A percentile compares a stretch with the other conserved stretches of the same genome.
These are phyloP conservation scores for Podila horticola DNA, from an alignment of 192 early-diverging fungal genomes.

Conservation along the genomic window DNA sequence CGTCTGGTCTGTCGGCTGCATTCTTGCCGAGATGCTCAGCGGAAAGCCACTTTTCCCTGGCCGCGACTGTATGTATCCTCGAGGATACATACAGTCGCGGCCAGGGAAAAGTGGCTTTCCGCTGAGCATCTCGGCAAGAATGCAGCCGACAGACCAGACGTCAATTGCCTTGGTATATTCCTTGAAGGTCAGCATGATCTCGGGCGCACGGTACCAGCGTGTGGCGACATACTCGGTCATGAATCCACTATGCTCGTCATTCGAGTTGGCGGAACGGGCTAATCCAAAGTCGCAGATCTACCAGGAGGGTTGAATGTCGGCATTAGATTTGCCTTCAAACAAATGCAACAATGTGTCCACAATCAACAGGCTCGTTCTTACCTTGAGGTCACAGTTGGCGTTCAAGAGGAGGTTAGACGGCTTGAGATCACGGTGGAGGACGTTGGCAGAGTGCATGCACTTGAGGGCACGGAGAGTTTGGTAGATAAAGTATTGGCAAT, in stretches of 20 bases:
- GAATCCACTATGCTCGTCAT: constrained; percentile 84
- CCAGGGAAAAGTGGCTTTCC: constrained; percentile 86
- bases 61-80: constrained; percentile 66
- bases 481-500: constrained; percentile 99
- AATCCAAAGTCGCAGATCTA: constrained; percentile 99
- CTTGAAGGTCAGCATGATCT: constrained; percentile 97
- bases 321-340: no score
- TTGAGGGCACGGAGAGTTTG: constrained; percentile 97
- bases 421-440: constrained; percentile 98
- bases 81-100: constrained; percentile 66
- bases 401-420: constrained; percentile 91
- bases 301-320: background rate
- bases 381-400: constrained; percentile 91
- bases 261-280: constrained; percentile 89
- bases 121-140: constrained; percentile 85
- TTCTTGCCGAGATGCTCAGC: constrained; percentile 85
- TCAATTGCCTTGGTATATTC: constrained; percentile 99
- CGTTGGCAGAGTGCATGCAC: constrained; percentile 98
- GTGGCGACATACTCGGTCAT: constrained; percentile 98
- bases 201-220: constrained; percentile 94
- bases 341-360: background rate
- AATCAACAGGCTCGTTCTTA: constrained; percentile 19
- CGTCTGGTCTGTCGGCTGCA: constrained; percentile 93
- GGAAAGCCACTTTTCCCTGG: constrained; percentile 86
- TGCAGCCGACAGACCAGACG: constrained; percentile 93